Evolutionary conservation across 2,329 filamentous ascomycete species (phyloP), one percentile per base, ranked within the genome.

Genomic region (Dendryphion nanum): DNA sequence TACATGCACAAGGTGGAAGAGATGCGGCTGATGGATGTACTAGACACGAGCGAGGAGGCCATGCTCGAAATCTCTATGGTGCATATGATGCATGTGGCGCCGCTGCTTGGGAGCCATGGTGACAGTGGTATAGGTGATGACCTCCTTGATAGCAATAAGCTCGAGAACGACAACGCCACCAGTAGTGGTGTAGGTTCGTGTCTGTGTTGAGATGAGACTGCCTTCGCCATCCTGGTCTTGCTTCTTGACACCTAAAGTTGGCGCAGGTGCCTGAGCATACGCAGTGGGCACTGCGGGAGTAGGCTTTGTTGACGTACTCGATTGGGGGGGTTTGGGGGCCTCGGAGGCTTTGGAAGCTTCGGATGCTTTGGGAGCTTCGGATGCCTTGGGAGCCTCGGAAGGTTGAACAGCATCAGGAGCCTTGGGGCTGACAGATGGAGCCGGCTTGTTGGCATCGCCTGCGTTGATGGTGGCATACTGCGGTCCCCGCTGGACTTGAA

Each of bases 401-500:
- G n/a, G n/a, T n/a, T n/a, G n/a, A n/a, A n/a, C 7, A 24, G 35
- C 32, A 7, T 37, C 35, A 28, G 33, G 35, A 38, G 26, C 24
- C 33, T 18, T 19, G 48, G 35, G 13, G 35, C 38, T 5, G 43
- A 35, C 23, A 10, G 23, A n/a, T n/a, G 23, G 23, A 8, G 23
- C 23, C 23, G 23, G n/a, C 23, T 26, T 26, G 23, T 10, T n/a
- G n/a, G 10, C 23, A 26, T n/a, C 23, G 3, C n/a, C 23, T 26
- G 10, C 23, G 10, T 26, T 26, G 23, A 26, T 26, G 23, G 10
- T 26, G 23, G 72, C 72, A 38, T 68, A 66, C 28, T 53, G 63
- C 15, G 70, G 71, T 17, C 72, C 71, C 40, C 61, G 59, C 51
- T 73, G 70, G 33, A 75, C 53, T n/a, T 68, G 67, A n/a, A 73